phyloP scores from a whole-genome alignment of 2,329 filamentous ascomycete genomes.

The Trichophyton equinum region DNA sequence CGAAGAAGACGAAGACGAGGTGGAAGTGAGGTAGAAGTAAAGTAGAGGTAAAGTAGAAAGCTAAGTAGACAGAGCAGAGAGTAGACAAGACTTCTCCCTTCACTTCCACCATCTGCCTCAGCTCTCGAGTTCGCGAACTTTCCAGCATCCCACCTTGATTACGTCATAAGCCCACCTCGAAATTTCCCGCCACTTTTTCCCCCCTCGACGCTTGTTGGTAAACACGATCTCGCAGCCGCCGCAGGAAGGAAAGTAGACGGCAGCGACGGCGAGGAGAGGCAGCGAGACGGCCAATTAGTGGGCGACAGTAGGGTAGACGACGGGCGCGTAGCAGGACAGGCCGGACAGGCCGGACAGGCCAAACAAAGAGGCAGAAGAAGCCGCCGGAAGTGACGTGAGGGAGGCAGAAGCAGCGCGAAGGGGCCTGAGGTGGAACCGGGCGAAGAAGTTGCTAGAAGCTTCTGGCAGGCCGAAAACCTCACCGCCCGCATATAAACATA shows the following conservation, averaged over 20 bases:
- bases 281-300: neutral
- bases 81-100: too few relatives aligned
- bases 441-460: constrained; percentile 27
- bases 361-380: neutral
- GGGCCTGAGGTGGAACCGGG: constrained; percentile 6
- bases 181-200: neutral
- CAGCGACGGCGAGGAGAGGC: neutral
- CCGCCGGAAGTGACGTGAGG: neutral
- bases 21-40: too few relatives aligned
- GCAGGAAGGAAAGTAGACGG: neutral
- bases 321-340: neutral
- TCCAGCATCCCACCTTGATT: constrained; percentile 8
- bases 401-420: neutral
- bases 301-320: neutral
- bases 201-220: neutral
- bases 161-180: constrained; percentile 4
- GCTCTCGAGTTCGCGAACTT: neutral
- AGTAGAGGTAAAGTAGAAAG: too few relatives aligned
- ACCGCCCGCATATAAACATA: constrained; percentile 32
- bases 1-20: too few relatives aligned
- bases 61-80: too few relatives aligned
- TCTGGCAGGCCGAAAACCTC: constrained; percentile 24
- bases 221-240: neutral
- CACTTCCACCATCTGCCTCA: neutral
- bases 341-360: too few relatives aligned